phyloP scores from a whole-genome alignment of 352 stramenopile species.

The Phytophthora crassamura region DNA sequence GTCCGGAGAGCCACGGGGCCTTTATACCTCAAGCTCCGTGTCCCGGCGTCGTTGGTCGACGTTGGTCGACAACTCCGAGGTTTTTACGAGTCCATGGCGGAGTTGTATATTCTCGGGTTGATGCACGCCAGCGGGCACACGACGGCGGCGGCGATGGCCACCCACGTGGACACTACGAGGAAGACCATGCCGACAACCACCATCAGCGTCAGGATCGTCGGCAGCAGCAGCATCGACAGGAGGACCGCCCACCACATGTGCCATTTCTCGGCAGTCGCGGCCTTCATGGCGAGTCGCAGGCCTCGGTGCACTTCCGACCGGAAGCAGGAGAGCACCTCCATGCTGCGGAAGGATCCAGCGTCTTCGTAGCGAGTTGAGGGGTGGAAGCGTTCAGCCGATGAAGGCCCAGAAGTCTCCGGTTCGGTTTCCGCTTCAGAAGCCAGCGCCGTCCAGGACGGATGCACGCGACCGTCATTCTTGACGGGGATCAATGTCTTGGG shows the following conservation, averaged over 20 bases:
- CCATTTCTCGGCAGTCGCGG: slow-evolving; percentile 27
- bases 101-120: slow-evolving; percentile 32
- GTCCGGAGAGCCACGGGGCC: too few relatives aligned
- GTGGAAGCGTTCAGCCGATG: background rate
- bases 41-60: background rate
- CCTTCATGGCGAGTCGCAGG: slow-evolving; percentile 26
- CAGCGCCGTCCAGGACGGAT: slow-evolving; percentile 2
- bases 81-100: slow-evolving; percentile 30
- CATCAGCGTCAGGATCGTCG: slow-evolving; percentile 24
- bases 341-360: slow-evolving; percentile 23
- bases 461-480: slow-evolving; percentile 6
- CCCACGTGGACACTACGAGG: slow-evolving; percentile 30
- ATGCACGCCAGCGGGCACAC: slow-evolving; percentile 29
- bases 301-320: slow-evolving; percentile 27
- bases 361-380: slow-evolving; percentile 11
- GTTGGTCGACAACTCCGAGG: too few relatives aligned
- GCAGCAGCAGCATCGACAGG: slow-evolving; percentile 29
- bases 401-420: slow-evolving; percentile 1
- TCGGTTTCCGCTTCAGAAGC: slow-evolving; percentile 10
- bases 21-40: background rate
- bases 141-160: slow-evolving; percentile 11
- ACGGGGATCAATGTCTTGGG: background rate
- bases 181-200: slow-evolving; percentile 25
- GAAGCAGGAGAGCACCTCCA: slow-evolving; percentile 38
- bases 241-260: slow-evolving; percentile 32